Conservation (phyloP, 1,139 yeast genomes). For the Pichia sp. region DNA sequence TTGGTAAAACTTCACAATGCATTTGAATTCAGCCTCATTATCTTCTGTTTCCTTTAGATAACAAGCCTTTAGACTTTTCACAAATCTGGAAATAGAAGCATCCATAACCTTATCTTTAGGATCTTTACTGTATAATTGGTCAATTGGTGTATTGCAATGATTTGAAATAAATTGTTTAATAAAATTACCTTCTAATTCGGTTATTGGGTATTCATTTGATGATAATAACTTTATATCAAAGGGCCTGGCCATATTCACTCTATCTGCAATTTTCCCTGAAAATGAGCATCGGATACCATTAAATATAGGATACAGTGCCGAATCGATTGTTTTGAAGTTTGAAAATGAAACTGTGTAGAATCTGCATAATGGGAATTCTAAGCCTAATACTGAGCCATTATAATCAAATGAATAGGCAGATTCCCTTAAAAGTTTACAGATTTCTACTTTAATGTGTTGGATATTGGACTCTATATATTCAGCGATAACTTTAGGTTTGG, state of each 20-base stretch:
- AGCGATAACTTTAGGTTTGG: neutral
- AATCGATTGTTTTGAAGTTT: neutral
- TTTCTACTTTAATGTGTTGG: neutral
- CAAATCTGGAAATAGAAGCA: neutral
- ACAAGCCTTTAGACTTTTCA: conserved; percentile 1
- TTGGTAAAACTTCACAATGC: neutral
- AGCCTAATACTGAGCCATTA: neutral
- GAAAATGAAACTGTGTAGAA: neutral
- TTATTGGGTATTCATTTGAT: neutral
- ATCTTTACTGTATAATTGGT: neutral
- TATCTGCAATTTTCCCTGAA: neutral
- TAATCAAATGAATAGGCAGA: neutral
- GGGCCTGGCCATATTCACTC: neutral
- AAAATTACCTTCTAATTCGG: neutral
- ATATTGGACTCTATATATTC: neutral
- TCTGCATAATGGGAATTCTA: neutral
- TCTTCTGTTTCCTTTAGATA: neutral
- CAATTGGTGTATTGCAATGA: neutral
- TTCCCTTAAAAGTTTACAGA: neutral
- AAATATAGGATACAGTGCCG: neutral
- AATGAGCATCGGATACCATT: neutral
- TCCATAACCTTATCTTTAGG: neutral
- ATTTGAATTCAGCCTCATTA: neutral
- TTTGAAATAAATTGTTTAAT: neutral
- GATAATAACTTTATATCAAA: too few relatives aligned